Evolutionary conservation across 1,284 basidiomycete species (phyloP).

Genomic region (Cryptococcus amylolentus): DNA sequence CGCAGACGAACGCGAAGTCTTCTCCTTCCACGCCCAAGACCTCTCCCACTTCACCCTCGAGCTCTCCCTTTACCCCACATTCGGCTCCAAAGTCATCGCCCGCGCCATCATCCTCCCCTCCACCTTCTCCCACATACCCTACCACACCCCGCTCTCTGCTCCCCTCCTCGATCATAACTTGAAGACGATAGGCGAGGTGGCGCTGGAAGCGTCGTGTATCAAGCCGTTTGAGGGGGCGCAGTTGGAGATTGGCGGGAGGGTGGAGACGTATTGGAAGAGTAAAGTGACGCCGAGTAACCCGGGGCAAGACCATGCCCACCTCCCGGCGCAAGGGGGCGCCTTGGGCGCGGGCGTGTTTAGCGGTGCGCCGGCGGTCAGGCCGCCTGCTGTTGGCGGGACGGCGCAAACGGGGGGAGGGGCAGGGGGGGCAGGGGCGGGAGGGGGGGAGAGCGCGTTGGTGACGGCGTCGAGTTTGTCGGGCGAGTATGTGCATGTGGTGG

Average conservation of each 20-base stretch:
- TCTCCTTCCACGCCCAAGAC: slow-evolving; percentile 81
- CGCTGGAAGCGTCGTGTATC: slow-evolving; percentile 83
- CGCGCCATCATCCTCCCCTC: slow-evolving; percentile 82
- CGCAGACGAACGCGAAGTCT: slow-evolving; percentile 72
- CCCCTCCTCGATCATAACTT: slow-evolving; percentile 90
- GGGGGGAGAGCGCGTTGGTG: slow-evolving; percentile 42
- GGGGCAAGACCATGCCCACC: slow-evolving; percentile 50
- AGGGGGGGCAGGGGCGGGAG: neutral
- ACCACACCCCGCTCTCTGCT: slow-evolving; percentile 59
- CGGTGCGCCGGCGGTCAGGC: slow-evolving; percentile 40
- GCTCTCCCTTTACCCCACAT: slow-evolving; percentile 95
- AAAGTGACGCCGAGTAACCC: slow-evolving; percentile 59
- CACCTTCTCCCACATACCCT: slow-evolving; percentile 62
- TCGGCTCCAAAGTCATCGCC: slow-evolving; percentile 97
- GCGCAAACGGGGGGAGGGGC: neutral
- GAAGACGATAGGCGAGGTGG: slow-evolving; percentile 91
- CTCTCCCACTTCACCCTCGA: slow-evolving; percentile 77
- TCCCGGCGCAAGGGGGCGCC: slow-evolving; percentile 44
- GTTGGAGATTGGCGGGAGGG: slow-evolving; percentile 89
- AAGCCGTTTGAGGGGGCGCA: slow-evolving; percentile 89
- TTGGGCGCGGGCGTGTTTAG: slow-evolving; percentile 35
- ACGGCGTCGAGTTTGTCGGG: slow-evolving; percentile 62
- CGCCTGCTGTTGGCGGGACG: slow-evolving; percentile 17
- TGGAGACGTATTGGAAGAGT: slow-evolving; percentile 97
- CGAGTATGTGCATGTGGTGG: slow-evolving; percentile 75